Conservation (phyloP, 306 rosid genomes). For the Cyamopsis tetragonoloba region DNA sequence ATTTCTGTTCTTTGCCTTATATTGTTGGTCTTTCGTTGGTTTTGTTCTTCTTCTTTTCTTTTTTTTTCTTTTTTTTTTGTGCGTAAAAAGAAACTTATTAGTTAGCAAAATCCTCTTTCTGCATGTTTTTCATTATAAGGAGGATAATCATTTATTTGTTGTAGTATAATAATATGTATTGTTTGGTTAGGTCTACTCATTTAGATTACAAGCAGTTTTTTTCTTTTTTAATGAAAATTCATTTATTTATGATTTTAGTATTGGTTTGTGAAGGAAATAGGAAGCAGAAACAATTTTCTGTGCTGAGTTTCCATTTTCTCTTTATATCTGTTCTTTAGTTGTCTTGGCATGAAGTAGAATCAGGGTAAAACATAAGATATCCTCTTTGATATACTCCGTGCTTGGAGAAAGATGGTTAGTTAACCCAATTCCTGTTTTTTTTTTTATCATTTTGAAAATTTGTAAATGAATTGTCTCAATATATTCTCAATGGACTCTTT, state of each 20-base stretch:
- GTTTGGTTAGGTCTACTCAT: neutral
- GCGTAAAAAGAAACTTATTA: neutral
- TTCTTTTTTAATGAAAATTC: neutral
- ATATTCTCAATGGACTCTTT: neutral
- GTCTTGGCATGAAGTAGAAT: neutral
- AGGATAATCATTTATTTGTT: neutral
- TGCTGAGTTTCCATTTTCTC: neutral
- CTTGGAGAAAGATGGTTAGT: constrained; percentile 14
- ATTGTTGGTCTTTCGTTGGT: neutral
- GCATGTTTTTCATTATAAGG: neutral
- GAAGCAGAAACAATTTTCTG: neutral
- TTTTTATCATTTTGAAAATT: neutral
- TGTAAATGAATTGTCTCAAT: neutral
- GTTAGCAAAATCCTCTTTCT: neutral
- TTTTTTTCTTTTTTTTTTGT: no score
- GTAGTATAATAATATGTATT: neutral
- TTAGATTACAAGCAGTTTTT: neutral
- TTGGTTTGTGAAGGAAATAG: neutral
- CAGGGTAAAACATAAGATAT: neutral
- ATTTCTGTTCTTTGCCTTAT: neutral
- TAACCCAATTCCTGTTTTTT: neutral
- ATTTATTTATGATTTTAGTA: no score
- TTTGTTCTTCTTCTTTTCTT: neutral
- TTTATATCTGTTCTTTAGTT: neutral
- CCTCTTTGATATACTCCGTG: neutral